Percentiles rank a stretch among this genome's conserved stretches.
Evolutionary conservation across 2,329 filamentous ascomycete genomes (phyloP).

Genomic region (Alternaria brassicae): DNA sequence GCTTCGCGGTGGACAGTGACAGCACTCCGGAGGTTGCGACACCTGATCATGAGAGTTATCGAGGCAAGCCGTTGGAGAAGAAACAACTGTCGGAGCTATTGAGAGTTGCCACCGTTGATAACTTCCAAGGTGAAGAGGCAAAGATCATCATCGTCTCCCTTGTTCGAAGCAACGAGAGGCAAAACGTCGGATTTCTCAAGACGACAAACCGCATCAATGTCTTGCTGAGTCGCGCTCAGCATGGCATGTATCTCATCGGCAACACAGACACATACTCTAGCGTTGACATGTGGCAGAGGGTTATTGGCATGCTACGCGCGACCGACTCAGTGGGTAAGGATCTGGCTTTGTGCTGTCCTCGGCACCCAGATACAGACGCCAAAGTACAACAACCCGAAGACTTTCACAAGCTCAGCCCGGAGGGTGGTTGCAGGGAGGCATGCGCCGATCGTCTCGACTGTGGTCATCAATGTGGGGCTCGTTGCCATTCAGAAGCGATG

Average conservation of each 20-base stretch:
- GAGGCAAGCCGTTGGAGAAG: slow-evolving; percentile 27
- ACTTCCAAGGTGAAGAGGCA: slow-evolving; percentile 80
- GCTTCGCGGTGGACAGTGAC: slow-evolving; percentile 19
- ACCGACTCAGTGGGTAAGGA: slow-evolving; percentile 21
- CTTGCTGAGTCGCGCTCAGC: slow-evolving; percentile 68
- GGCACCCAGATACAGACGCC: slow-evolving; percentile 35
- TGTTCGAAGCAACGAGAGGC: slow-evolving; percentile 70
- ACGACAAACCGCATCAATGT: slow-evolving; percentile 74
- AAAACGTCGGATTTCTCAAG: slow-evolving; percentile 69
- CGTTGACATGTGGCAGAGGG: slow-evolving; percentile 69
- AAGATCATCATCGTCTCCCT: slow-evolving; percentile 74
- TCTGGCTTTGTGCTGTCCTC: slow-evolving; percentile 38
- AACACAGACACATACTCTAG: slow-evolving; percentile 65
- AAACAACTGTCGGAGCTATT: slow-evolving; percentile 32
- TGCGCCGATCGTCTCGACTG: slow-evolving; percentile 37
- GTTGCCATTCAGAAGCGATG: slow-evolving; percentile 43
- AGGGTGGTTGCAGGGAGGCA: slow-evolving; percentile 40
- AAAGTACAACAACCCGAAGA: slow-evolving; percentile 38
- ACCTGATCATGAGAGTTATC: slow-evolving; percentile 6
- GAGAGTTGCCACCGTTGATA: slow-evolving; percentile 70
- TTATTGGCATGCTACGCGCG: slow-evolving; percentile 60
- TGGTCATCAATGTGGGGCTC: slow-evolving; percentile 38
- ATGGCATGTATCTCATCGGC: slow-evolving; percentile 76
- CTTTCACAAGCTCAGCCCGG: slow-evolving; percentile 35
- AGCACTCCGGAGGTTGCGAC: not conserved